Percentiles rank a stretch among this genome's conserved stretches.
These are phyloP conservation scores for Rhodotorula sphaerocarpa DNA, from an alignment of 768 basidiomycete species.

Conservation along the genomic window DNA sequence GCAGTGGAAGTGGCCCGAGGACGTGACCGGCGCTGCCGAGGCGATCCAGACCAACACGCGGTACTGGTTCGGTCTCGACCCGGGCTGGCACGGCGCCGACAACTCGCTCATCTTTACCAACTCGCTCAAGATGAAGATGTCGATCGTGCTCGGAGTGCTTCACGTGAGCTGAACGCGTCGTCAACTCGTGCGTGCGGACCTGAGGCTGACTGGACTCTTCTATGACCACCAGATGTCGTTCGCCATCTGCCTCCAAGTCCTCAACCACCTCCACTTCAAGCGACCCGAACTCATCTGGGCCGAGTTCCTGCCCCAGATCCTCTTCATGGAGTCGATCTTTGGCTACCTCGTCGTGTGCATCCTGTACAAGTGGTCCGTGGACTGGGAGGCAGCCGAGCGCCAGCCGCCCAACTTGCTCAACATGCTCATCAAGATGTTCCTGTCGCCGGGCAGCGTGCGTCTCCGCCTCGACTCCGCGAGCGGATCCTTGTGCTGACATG, in stretches of 20 bases:
- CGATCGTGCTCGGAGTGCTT: constrained; percentile 86
- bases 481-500: too few species aligned
- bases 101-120: constrained; percentile 90
- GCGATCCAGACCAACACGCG: constrained; percentile 54
- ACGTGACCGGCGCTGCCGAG: constrained; percentile 48
- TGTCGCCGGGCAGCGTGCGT: constrained; percentile 62
- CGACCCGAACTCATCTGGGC: constrained; percentile 76
- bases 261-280: constrained; percentile 91
- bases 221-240: constrained; percentile 76
- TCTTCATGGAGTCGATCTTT: constrained; percentile 96
- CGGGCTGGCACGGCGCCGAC: constrained; percentile 86
- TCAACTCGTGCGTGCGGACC: too few species aligned
- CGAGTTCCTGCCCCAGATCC: constrained; percentile 93
- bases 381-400: constrained; percentile 67
- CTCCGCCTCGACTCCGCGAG: background rate
- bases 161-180: constrained; percentile 57
- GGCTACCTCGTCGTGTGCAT: constrained; percentile 47
- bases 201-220: too few species aligned
- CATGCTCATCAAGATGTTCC: constrained; percentile 94
- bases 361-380: constrained; percentile 84
- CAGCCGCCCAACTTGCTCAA: constrained; percentile 77
- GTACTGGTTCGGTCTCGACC: constrained; percentile 94
- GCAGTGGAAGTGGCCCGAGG: constrained; percentile 69
- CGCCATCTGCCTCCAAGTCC: constrained; percentile 87
- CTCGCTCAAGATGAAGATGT: constrained; percentile 99